Percentiles rank a stretch among this genome's conserved stretches.
Evolutionary conservation across 129 eudicot species (phyloP).

Genomic region (Flaveria bidentis): DNA sequence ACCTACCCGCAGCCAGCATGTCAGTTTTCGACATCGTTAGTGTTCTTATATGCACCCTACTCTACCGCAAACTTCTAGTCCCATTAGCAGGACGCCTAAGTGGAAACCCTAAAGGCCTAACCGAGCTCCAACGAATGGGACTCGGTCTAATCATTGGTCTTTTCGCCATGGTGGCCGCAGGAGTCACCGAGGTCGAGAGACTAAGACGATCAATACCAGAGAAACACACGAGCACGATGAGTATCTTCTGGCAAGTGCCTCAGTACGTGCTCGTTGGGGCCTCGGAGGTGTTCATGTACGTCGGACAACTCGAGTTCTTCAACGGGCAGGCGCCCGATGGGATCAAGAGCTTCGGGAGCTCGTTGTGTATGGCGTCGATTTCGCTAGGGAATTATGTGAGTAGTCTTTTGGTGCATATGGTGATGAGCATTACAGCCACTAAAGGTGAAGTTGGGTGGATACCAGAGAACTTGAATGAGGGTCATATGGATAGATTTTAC

Average conservation of each 20-base stretch:
- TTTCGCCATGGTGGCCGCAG: slow-evolving; percentile 74
- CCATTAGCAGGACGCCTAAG: slow-evolving; percentile 56
- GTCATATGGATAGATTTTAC: slow-evolving; percentile 81
- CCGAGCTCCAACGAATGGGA: slow-evolving; percentile 90
- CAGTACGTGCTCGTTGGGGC: slow-evolving; percentile 83
- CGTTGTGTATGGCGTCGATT: slow-evolving; percentile 86
- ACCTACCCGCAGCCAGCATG: slow-evolving; percentile 83
- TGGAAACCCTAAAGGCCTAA: slow-evolving; percentile 63
- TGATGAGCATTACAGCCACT: slow-evolving; percentile 56
- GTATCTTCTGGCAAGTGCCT: slow-evolving; percentile 85
- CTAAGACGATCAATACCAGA: slow-evolving; percentile 41
- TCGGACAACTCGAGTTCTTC: slow-evolving; percentile 79
- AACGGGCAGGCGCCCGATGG: slow-evolving; percentile 89
- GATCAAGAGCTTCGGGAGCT: slow-evolving; percentile 85
- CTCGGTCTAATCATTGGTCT: slow-evolving; percentile 68
- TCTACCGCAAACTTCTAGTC: slow-evolving; percentile 57
- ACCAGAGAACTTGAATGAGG: slow-evolving; percentile 54
- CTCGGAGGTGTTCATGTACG: slow-evolving; percentile 86
- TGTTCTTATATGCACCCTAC: slow-evolving; percentile 59
- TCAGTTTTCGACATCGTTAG: slow-evolving; percentile 69
- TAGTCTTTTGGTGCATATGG: slow-evolving; percentile 63
- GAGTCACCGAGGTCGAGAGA: slow-evolving; percentile 58
- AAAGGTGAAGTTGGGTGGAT: slow-evolving; percentile 64
- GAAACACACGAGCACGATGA: slow-evolving; percentile 36
- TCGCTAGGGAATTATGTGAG: slow-evolving; percentile 76